Evolutionary conservation across 75 land plant genomes (phyloP).

Genomic region (Ceratopteris richardii): DNA sequence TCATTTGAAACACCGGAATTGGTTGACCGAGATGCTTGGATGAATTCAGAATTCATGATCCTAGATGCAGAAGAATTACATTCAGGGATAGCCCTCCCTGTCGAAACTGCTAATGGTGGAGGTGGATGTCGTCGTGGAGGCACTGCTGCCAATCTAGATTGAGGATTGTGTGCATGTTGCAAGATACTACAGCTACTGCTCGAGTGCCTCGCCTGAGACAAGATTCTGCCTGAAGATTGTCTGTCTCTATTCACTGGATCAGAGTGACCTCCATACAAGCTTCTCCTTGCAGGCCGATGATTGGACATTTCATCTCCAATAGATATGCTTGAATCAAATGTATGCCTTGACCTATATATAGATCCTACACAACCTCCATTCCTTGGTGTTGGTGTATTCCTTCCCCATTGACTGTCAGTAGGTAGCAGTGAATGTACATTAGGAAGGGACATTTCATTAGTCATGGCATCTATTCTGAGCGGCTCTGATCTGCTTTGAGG

Average conservation of each 20-base stretch:
- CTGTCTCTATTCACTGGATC: not conserved
- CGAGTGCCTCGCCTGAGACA: slow-evolving; percentile 1
- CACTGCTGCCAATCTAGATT: slow-evolving; percentile 1
- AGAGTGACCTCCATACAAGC: not conserved
- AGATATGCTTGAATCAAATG: not conserved
- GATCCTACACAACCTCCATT: not conserved
- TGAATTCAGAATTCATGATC: slow-evolving; percentile 8
- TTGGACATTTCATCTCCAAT: not conserved
- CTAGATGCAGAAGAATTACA: slow-evolving; percentile 9
- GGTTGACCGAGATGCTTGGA: not conserved
- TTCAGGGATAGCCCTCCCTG: not conserved
- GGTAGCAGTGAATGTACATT: not conserved
- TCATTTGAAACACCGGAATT: no score
- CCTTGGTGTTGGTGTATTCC: not conserved
- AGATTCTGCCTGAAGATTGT: not conserved
- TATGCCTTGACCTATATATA: not conserved
- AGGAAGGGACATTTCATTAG: not conserved
- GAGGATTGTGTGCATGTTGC: slow-evolving; percentile 1
- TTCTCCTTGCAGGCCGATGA: not conserved
- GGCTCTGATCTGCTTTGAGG: not conserved
- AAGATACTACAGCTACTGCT: slow-evolving; percentile 2
- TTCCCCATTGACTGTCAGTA: not conserved
- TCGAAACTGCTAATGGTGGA: slow-evolving; percentile 5
- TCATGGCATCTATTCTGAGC: not conserved
- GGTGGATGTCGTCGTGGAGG: slow-evolving; percentile 22